phyloP scores from a whole-genome alignment of 176 grass and related monocot species.

The Elaeis guineensis region DNA sequence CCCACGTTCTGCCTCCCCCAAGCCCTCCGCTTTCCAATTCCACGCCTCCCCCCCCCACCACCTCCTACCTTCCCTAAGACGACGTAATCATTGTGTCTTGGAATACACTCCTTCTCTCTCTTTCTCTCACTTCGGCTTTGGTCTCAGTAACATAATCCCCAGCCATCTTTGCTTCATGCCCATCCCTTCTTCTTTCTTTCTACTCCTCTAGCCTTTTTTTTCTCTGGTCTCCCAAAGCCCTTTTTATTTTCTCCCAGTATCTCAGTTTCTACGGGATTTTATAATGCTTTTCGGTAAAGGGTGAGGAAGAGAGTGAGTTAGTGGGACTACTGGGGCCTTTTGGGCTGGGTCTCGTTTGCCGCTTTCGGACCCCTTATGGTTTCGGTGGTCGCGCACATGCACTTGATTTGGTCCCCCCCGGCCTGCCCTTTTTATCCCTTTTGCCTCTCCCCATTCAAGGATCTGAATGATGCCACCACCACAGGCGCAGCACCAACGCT shows the following conservation, averaged over 20 bases:
- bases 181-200: neutral
- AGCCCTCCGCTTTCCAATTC: slow-evolving; percentile 48
- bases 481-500: slow-evolving; percentile 2
- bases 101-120: slow-evolving; percentile 54
- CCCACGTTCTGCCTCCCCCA: slow-evolving; percentile 48
- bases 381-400: slow-evolving; percentile 6
- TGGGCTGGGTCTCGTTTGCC: too few relatives aligned
- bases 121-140: neutral
- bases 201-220: neutral
- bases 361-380: neutral
- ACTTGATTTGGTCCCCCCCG: slow-evolving; percentile 3
- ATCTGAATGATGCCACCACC: slow-evolving; percentile 15
- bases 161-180: neutral
- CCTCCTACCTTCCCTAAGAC: slow-evolving; percentile 43
- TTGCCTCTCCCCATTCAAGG: slow-evolving; percentile 1
- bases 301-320: neutral
- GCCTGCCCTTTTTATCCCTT: neutral
- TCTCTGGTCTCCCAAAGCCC: neutral
- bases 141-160: slow-evolving; percentile 4
- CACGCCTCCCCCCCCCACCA: slow-evolving; percentile 70
- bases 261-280: too few relatives aligned
- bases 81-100: slow-evolving; percentile 98
- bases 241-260: neutral
- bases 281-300: too few relatives aligned
- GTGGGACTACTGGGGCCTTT: neutral